These are phyloP conservation scores for Cymbopogon citratus DNA, from an alignment of 176 grass and related monocot species.

Conservation along the genomic window DNA sequence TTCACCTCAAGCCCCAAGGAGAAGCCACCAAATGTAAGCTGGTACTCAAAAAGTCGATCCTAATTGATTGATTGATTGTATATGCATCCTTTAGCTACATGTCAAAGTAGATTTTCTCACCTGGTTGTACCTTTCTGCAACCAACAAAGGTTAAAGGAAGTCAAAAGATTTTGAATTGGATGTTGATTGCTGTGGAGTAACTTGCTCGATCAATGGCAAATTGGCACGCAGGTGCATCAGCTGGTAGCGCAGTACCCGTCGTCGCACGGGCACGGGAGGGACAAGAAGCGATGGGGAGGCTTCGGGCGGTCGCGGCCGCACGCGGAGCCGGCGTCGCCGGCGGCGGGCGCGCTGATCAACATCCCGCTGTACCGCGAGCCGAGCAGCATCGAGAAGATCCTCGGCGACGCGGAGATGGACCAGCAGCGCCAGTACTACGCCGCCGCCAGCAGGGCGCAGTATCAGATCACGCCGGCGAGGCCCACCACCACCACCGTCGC, in stretches of 20 bases:
- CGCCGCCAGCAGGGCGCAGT: slow-evolving; percentile 45
- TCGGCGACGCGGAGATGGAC: slow-evolving; percentile 80
- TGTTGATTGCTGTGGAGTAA: background rate
- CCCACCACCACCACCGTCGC: slow-evolving; percentile 5
- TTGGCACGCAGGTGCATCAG: slow-evolving; percentile 37
- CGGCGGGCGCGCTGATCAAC: slow-evolving; percentile 51
- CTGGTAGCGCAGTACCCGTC: slow-evolving; percentile 37
- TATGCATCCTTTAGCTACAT: background rate
- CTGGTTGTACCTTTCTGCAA: background rate
- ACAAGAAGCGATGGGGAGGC: slow-evolving; percentile 82
- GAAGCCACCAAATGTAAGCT: slow-evolving; percentile 57
- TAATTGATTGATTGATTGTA: background rate
- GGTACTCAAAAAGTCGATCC: background rate
- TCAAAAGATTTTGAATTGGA: background rate
- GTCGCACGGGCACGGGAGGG: slow-evolving; percentile 26
- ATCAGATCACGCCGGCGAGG: slow-evolving; percentile 39
- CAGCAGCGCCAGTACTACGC: slow-evolving; percentile 38
- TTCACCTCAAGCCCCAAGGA: slow-evolving; percentile 70
- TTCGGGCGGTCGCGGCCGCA: slow-evolving; percentile 52
- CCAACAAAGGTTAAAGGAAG: background rate
- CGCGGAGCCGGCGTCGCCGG: slow-evolving; percentile 24
- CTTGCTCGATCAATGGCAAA: background rate
- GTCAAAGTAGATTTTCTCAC: background rate
- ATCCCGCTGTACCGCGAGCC: slow-evolving; percentile 82
- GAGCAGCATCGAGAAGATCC: slow-evolving; percentile 98